Evolutionary conservation across 2,329 filamentous ascomycete genomes (phyloP), one percentile per base, ranked within the genome.

Genomic region (Ciborinia camelliae): DNA sequence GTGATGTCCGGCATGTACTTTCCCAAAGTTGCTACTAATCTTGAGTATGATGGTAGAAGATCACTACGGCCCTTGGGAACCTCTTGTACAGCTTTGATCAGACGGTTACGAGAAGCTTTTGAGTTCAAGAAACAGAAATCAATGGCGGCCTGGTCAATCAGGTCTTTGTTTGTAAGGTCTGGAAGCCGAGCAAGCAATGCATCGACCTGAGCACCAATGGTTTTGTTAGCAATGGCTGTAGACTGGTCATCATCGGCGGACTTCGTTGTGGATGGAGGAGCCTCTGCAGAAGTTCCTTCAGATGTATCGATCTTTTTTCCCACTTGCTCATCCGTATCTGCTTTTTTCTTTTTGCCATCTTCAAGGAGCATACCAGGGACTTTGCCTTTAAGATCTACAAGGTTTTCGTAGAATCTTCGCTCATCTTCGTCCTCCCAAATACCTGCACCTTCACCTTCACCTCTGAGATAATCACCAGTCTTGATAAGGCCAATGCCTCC

Each of bases 351-450:
- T 78, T 96, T 97, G 62, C 86, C 87, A 71, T 98, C 95, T 73
- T 99, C 95, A 0, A 99, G 85, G 10, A 99, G 81, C 71, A 99
- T 96, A 1, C 90, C 90, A 0, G 95, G 96, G 3, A 99, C 95
- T 71, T 97, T 96, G 71, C 96, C 95, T 75, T 96, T 97, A 20
- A 99, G 81, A 74, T 99, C 95, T 15, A 96, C 90, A 14, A 99
- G 78, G 69, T 97, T 98, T 80, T 99, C 95, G 78, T 99, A 99
- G 76, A 99, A 99, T 67, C 95, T 90, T 66, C 95, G 88, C 77
- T 99, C 94, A 63, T 99, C 95, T 74, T 99, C 95, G 72, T 99
- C 95, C 79, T 97, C 93, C 95, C 95, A 99, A 68, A 99, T 98
- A 0, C 95, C 95, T 30, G 93, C 86, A 26, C 92, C 93, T 66